Conservation (phyloP, 2,329 filamentous ascomycete species). For the Ophiocordyceps camponoti-saundersi region DNA sequence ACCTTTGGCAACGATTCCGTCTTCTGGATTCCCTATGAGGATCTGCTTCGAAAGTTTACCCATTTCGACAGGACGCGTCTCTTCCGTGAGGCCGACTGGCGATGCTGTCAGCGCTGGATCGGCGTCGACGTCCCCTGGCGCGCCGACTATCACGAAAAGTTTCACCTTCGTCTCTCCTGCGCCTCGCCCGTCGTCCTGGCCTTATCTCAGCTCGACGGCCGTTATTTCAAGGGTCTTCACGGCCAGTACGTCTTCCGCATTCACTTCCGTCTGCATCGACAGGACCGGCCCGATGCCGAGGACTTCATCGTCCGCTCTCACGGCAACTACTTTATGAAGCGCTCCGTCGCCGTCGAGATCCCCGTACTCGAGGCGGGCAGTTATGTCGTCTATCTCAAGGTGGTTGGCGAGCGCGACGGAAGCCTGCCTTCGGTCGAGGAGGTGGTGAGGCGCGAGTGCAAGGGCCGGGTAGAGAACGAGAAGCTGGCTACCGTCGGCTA, state of each 20-base stretch:
- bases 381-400: constrained; percentile 39
- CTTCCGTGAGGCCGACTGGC: constrained; percentile 40
- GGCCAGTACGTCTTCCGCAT: constrained; percentile 38
- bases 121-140: constrained; percentile 46
- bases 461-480: constrained; percentile 30
- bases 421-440: constrained; percentile 31
- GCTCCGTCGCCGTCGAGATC: constrained; percentile 42
- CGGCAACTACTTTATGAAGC: constrained; percentile 38
- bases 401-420: constrained; percentile 31
- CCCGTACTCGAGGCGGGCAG: constrained; percentile 34
- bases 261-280: constrained; percentile 31
- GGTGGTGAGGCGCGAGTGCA: constrained; percentile 34
- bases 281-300: constrained; percentile 30
- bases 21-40: constrained; percentile 47
- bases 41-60: constrained; percentile 44
- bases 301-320: constrained; percentile 44
- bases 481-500: constrained; percentile 41
- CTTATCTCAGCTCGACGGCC: constrained; percentile 42
- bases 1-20: constrained; percentile 44
- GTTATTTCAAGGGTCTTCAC: constrained; percentile 43
- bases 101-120: constrained; percentile 41
- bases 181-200: constrained; percentile 41
- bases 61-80: constrained; percentile 45
- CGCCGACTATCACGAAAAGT: constrained; percentile 43
- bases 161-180: constrained; percentile 37